A percentile compares a stretch with the other conserved stretches of the same genome.
Conservation (phyloP, 2,329 filamentous ascomycete species). For the Exophiala mesophila region DNA sequence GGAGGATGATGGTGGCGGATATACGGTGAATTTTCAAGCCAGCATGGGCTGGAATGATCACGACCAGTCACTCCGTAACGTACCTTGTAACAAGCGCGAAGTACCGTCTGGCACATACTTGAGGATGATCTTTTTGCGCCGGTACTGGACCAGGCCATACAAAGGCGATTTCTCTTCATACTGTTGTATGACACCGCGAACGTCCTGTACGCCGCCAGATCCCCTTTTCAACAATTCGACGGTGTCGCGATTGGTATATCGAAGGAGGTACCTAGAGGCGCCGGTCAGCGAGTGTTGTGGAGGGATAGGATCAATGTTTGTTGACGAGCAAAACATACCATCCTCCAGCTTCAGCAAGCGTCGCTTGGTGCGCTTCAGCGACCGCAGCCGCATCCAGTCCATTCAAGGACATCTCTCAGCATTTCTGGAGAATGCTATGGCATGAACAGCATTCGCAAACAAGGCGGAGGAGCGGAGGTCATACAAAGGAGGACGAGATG, state of each 20-base stretch:
- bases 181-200: slow-evolving; percentile 68
- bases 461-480: slow-evolving; percentile 8
- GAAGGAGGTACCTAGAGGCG: slow-evolving; percentile 76
- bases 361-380: slow-evolving; percentile 77
- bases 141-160: slow-evolving; percentile 86
- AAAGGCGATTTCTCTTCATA: slow-evolving; percentile 83
- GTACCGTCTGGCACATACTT: slow-evolving; percentile 90
- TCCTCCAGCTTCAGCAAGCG: slow-evolving; percentile 78
- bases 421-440: slow-evolving; percentile 10
- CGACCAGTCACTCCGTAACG: slow-evolving; percentile 28
- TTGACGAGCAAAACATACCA: slow-evolving; percentile 62
- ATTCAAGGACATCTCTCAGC: slow-evolving; percentile 28
- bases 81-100: slow-evolving; percentile 88
- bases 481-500: slow-evolving; percentile 1
- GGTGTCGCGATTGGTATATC: slow-evolving; percentile 84
- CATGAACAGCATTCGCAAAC: neutral
- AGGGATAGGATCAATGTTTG: no score
- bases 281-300: no score
- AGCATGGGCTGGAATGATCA: no score
- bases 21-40: neutral
- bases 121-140: slow-evolving; percentile 82
- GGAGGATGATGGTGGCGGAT: neutral
- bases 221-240: slow-evolving; percentile 73
- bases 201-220: slow-evolving; percentile 75
- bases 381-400: slow-evolving; percentile 47